These are phyloP conservation scores for Paramarasmius palmivorus DNA, from an alignment of 1,284 basidiomycete species.

Conservation along the genomic window DNA sequence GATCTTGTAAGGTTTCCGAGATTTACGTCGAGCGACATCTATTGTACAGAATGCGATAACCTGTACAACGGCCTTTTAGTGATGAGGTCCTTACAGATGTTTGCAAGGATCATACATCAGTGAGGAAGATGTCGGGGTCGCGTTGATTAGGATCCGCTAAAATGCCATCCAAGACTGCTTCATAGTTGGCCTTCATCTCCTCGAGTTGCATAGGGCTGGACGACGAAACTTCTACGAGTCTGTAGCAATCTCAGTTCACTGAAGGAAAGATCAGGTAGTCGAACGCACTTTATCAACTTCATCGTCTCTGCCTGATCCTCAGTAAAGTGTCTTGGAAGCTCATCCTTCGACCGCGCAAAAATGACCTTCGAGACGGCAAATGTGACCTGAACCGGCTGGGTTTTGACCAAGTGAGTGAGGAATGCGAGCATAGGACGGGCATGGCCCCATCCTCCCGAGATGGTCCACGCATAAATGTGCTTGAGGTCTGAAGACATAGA, in stretches of 20 bases:
- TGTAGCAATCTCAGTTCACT: not conserved
- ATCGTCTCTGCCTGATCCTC: not conserved
- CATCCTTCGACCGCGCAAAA: not conserved
- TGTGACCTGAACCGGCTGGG: not conserved
- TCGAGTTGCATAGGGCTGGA: not conserved
- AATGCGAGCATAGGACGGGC: constrained; percentile 1
- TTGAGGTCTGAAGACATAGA: not conserved
- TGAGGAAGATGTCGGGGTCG: not conserved
- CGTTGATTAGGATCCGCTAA: not conserved
- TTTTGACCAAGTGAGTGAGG: not conserved
- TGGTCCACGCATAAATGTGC: not conserved
- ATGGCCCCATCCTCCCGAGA: constrained; percentile 1
- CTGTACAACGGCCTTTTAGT: not conserved
- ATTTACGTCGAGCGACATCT: not conserved
- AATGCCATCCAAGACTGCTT: not conserved
- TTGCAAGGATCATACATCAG: not conserved
- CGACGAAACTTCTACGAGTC: not conserved
- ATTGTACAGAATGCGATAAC: not conserved
- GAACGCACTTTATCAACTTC: not conserved
- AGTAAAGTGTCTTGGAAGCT: not conserved
- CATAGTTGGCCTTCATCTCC: constrained; percentile 1
- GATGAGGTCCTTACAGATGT: not conserved
- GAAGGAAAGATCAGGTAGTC: not conserved
- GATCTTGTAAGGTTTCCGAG: not conserved
- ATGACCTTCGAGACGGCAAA: not conserved